Base-by-base conservation (phyloP, 2,329 filamentous ascomycete species). In the Pseudofabraea citricarpa region DNA sequence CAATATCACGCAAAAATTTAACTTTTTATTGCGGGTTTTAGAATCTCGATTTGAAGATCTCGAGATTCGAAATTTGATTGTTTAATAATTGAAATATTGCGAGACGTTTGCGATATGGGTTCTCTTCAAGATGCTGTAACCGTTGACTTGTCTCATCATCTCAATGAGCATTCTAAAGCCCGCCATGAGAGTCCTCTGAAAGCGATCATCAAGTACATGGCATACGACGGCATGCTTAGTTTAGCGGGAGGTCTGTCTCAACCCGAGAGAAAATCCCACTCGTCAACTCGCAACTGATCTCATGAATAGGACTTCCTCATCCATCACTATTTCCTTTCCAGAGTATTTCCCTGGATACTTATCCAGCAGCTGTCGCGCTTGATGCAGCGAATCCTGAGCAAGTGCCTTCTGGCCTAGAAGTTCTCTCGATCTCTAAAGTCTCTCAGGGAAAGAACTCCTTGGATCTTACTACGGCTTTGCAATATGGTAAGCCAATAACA, bases 151-250 rank as follows among this genome's bases (percentile, higher is more conserved):
- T 56, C 56, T 1, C 61, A 62, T 38, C 61, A 64, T 35, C 46
- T 64, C 44, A 64, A 63, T 33, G 20, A 41, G 9, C 54, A 56
- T 37, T 59, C 56, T 46, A 56, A 51, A 21, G 48, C 59, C 18
- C 46, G 61, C 0, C 59, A 62, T 38, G 57, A 57, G 0, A 59
- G 56, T 6, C 61, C 61, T 1, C 47, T 64, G 4, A 64, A 64
- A 38, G 59, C 63, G 27, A 64, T 63, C 18, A 55, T 63, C 44
- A 56, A 57, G 41, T 62, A 53, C n/a, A 63, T 62, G 60, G 54
- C 43, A 1, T 49, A 53, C n/a, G 60, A 63, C 43, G 60, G 58
- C 12, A 63, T 63, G 61, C 56, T 63, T 12, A 37, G 35, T 15
- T 8, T 37, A 12, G 35, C 35, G 16, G 35, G 35, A 37, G 35